Base-by-base conservation (phyloP, 139 green algal genomes). In the Asterochloris erici region DNA sequence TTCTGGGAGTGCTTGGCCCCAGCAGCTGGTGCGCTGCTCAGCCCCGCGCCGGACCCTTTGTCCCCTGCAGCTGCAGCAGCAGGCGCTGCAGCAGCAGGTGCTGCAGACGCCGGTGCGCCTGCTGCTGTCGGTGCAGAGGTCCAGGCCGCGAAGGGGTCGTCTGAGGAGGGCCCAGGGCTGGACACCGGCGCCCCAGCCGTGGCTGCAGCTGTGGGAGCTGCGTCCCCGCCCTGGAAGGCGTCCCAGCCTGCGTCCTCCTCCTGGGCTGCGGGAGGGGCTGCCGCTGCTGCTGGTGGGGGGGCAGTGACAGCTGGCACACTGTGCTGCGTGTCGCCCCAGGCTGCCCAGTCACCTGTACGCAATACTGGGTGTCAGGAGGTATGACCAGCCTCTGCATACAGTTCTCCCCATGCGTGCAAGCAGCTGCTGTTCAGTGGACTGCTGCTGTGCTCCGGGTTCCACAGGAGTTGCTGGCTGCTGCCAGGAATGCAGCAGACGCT, bases 201-300 rank as follows among this genome's bases (percentile, higher is more conserved):
- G 23, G 70, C 27, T 63, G 68, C 29, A 11, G 13, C 24, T 75
- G 29, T 68, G n/a, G 79, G 54, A 9, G 12, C 78, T 77, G 62
- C 47, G 17, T 73, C 79, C 73, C 68, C 68, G 47, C 68, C 64
- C 62, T 85, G 82, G 47, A 85, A 85, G 10, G 82, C 82, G 69
- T 85, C 74, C 82, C 82, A 85, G 24, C 74, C 54, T 24, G 21
- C 54, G 64, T 85, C 82, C 9, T 84, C 73, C 26, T 60, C 27
- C n/a, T 63, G 0, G 19, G 74, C 27, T 54, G 70, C n/a, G 27
- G 73, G 28, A 2, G 27, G 62, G 54, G 62, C n/a, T 60, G 64
- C 75, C 61, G 75, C 14, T 24, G 17, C 16, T 19, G 63, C 75
- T 29, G 74, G 29, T 19, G 69, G 29, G 6, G 24, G 29, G 10